Base-by-base conservation (phyloP, 1,284 basidiomycete genomes). In the Rhodotorula mucilaginosa region DNA sequence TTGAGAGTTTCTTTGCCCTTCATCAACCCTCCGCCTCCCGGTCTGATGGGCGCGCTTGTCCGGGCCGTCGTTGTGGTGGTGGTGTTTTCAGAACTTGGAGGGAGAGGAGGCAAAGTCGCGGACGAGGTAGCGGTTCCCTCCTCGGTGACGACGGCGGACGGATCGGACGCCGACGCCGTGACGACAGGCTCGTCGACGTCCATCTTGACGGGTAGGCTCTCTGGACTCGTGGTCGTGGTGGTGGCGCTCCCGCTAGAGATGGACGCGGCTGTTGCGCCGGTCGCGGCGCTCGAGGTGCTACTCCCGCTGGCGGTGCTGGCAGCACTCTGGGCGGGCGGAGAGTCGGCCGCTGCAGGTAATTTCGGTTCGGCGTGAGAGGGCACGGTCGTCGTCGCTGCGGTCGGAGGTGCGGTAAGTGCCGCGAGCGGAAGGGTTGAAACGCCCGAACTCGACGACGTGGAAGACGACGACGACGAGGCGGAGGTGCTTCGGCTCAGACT, bases 1-100 rank as follows among this genome's bases (percentile, higher is more conserved):
- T 74, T 76, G 49, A 70, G 60, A 39, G 60, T 60, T 19, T 70
- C 68, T 52, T 75, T 77, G 12, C 73, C 72, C 51, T 72, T 71
- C 52, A 74, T 44, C 21, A 74, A 13, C 5, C 73, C 73, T 0
- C 73, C 73, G 19, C 72, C 64, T 4, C 69, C 73, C 0, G 67
- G 67, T 18, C 67, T 31, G 0, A 54, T 49, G 5, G 46, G 39
- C 39, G 39, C 39, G 39, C 8, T 44, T 10, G 39, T 44, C 39
- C 39, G 39, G 10, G 39, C 12, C 39, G 39, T 44, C 39, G 39
- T 44, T 10, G 39, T 44, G 39, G 39, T 44, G 39, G 39, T 44
- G 39, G 12, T 44, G 12, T 8, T 12, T 44, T 10, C 39, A 13
- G 39, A 44, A 13, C 39, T 44, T 44, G 39, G 39, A 8, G 34